Evolutionary conservation across 176 grass and related monocot species (phyloP), one percentile per base, ranked within the genome.

Genomic region (Pontederia paniculata): DNA sequence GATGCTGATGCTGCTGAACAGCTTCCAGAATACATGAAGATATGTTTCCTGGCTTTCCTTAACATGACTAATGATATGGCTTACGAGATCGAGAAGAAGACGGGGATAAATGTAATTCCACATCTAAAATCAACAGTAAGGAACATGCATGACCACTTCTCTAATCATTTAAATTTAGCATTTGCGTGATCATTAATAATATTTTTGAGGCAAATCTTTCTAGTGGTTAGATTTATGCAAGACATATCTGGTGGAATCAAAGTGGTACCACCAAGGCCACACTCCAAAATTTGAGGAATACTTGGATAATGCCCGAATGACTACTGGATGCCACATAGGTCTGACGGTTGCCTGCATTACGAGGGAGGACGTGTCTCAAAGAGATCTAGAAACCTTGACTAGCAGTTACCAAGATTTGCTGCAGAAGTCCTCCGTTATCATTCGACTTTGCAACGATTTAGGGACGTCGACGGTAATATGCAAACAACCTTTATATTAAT

Each of bases 181-280:
- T n/a, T n/a, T n/a, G n/a, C n/a, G n/a, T n/a, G n/a, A n/a, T n/a
- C n/a, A n/a, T n/a, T n/a, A n/a, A n/a, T n/a, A n/a, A n/a, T n/a
- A n/a, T n/a, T n/a, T n/a, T n/a, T n/a, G n/a, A n/a, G n/a, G n/a
- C n/a, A n/a, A n/a, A n/a, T n/a, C n/a, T n/a, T n/a, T n/a, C n/a
- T n/a, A 76, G 73, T 76, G 73, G 64, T 48, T 45, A 54, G 65
- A 76, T 62, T 19, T 69, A 47, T 76, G 73, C 44, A 63, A 62
- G 18, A 54, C 54, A 14, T 69, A 54, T 25, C 25, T 76, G 25
- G 15, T 62, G 23, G 73, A 76, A 52, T 63, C 73, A 60, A 77
- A 67, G 57, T 77, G 74, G 74, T 63, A 64, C 37, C 37, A 77
- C 48, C 62, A 65, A 17, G 57, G 57, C 42, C 58, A 65, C 44